These are phyloP conservation scores for Monilinia fructicola DNA, from an alignment of 2,329 filamentous ascomycete species.

Conservation along the genomic window DNA sequence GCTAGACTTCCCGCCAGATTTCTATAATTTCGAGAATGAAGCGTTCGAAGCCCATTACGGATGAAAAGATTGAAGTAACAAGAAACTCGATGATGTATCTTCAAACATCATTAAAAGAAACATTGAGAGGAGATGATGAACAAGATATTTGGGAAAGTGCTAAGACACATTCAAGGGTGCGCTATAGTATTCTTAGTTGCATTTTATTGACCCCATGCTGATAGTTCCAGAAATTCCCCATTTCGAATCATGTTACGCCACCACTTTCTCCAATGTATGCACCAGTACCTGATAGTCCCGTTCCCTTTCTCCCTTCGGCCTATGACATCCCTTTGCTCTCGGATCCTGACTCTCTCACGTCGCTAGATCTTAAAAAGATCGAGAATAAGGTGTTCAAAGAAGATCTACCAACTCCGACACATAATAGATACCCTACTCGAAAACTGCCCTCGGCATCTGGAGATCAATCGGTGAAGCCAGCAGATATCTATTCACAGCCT, in stretches of 20 bases:
- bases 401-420: constrained; percentile 34
- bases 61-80: constrained; percentile 36
- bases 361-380: constrained; percentile 32
- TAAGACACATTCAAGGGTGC: constrained; percentile 33
- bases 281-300: neutral
- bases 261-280: constrained; percentile 35
- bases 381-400: constrained; percentile 38
- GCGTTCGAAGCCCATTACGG: constrained; percentile 21
- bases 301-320: neutral
- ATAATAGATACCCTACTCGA: neutral
- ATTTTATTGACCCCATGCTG: neutral
- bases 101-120: constrained; percentile 26
- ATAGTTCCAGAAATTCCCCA: constrained; percentile 27
- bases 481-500: constrained; percentile 54
- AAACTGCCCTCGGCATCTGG: constrained; percentile 15
- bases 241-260: constrained; percentile 37
- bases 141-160: constrained; percentile 30
- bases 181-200: neutral
- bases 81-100: constrained; percentile 35
- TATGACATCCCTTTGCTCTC: constrained; percentile 35
- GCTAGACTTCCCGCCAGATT: constrained; percentile 30
- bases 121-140: constrained; percentile 33
- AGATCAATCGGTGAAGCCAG: constrained; percentile 61
- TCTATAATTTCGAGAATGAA: constrained; percentile 27
- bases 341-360: constrained; percentile 33